Percentiles rank a stretch among this genome's conserved stretches.
These are phyloP conservation scores for Microdochium bolleyi DNA, from an alignment of 2,329 filamentous ascomycete genomes.

Conservation along the genomic window DNA sequence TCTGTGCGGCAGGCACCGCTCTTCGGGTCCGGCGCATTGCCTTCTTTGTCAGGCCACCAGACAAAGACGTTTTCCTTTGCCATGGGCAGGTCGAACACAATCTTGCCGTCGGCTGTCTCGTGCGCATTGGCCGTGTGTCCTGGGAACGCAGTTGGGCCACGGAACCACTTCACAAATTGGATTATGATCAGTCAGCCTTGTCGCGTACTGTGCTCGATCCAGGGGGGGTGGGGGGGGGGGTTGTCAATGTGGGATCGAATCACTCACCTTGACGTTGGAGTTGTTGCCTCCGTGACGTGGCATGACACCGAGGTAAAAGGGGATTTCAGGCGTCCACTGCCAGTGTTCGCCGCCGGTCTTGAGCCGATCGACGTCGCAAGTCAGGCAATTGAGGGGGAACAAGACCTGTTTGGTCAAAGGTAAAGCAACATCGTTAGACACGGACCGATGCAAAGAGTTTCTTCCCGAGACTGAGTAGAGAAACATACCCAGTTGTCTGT, in stretches of 20 bases:
- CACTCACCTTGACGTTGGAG: slow-evolving; percentile 20
- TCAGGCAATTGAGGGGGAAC: slow-evolving; percentile 25
- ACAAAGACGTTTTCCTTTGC: slow-evolving; percentile 31
- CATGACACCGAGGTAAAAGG: slow-evolving; percentile 14
- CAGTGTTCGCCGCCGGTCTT: slow-evolving; percentile 30
- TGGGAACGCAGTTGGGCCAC: slow-evolving; percentile 22
- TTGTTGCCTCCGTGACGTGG: slow-evolving; percentile 13
- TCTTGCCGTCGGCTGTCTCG: slow-evolving; percentile 19
- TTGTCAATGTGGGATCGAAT: background rate
- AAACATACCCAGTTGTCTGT: slow-evolving; percentile 28
- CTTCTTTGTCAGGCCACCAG: slow-evolving; percentile 29
- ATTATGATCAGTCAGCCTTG: background rate
- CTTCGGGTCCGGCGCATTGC: slow-evolving; percentile 21
- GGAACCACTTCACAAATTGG: slow-evolving; percentile 24
- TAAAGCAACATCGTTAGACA: background rate
- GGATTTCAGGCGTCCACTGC: slow-evolving; percentile 22
- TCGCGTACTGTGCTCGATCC: background rate
- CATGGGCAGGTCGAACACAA: slow-evolving; percentile 24
- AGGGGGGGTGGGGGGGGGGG: background rate
- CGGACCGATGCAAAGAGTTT: background rate
- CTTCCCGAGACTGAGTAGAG: too few species aligned
- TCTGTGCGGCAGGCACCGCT: slow-evolving; percentile 12
- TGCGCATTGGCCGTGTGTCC: slow-evolving; percentile 28
- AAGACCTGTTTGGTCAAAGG: slow-evolving; percentile 6
- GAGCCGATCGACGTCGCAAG: slow-evolving; percentile 24